Evolutionary conservation across 257 asterid genomes (phyloP).

Genomic region (Striga asiatica): DNA sequence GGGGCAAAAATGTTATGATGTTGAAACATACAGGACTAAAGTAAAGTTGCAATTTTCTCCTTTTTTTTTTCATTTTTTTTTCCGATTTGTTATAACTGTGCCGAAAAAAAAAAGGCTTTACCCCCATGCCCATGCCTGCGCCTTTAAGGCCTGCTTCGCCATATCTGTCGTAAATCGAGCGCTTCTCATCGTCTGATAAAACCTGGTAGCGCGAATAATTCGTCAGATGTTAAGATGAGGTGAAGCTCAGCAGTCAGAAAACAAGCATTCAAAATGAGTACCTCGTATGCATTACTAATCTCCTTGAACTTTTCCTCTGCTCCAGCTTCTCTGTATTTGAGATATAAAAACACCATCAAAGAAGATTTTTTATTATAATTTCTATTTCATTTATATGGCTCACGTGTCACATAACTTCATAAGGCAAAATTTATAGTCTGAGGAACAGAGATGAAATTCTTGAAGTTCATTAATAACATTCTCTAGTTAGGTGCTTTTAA

Average conservation of each 20-base stretch:
- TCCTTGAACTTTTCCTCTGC: slow-evolving; percentile 97
- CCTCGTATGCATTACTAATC: slow-evolving; percentile 98
- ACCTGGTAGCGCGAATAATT: slow-evolving; percentile 40
- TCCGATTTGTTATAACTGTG: background rate
- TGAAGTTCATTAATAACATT: too few relatives aligned
- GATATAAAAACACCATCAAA: slow-evolving; percentile 15
- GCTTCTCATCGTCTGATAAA: slow-evolving; percentile 88
- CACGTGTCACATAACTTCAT: background rate
- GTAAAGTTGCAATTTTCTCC: too few relatives aligned
- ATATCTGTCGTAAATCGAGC: slow-evolving; percentile 83
- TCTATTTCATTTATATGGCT: slow-evolving; percentile 3
- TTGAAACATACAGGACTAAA: too few relatives aligned
- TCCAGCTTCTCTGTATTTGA: slow-evolving; percentile 63
- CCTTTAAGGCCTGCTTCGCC: slow-evolving; percentile 99
- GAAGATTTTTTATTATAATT: too few relatives aligned
- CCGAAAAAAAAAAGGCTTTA: slow-evolving; percentile 36
- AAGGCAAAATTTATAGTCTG: background rate
- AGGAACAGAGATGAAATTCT: background rate
- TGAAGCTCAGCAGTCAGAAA: background rate
- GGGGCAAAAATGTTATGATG: too few relatives aligned
- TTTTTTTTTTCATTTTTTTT: too few relatives aligned
- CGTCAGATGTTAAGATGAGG: background rate
- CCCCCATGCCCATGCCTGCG: slow-evolving; percentile 85
- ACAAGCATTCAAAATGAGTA: slow-evolving; percentile 16
- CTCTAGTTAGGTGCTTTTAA: too few relatives aligned